Percentiles rank a stretch among this genome's conserved stretches.
These are phyloP conservation scores for Thalassiosira hispida DNA, from an alignment of 352 stramenopile genomes.

Conservation along the genomic window DNA sequence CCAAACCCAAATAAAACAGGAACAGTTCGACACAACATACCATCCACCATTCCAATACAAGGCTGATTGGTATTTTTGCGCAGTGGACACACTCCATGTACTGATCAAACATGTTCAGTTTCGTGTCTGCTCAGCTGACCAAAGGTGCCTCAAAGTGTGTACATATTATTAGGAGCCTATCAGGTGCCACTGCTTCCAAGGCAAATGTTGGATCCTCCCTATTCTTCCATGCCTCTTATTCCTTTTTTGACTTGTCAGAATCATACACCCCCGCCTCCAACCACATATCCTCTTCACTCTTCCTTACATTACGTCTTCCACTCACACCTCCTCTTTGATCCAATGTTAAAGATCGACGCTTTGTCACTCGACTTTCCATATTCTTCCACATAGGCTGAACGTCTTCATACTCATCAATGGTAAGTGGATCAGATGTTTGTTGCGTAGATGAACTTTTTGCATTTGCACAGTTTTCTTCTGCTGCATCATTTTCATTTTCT, in stretches of 20 bases:
- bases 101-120: too few relatives aligned
- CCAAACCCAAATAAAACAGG: too few relatives aligned
- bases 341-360: slow-evolving; percentile 63
- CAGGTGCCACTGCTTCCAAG: too few relatives aligned
- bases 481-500: not conserved
- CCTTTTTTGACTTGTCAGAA: slow-evolving; percentile 29
- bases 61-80: too few relatives aligned
- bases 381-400: slow-evolving; percentile 84
- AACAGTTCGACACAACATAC: too few relatives aligned
- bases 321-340: slow-evolving; percentile 62
- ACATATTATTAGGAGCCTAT: too few relatives aligned
- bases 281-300: slow-evolving; percentile 83
- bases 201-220: not conserved
- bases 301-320: slow-evolving; percentile 74
- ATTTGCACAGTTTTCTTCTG: not conserved
- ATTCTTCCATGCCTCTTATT: slow-evolving; percentile 8
- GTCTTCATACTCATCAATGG: slow-evolving; percentile 78
- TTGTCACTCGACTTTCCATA: slow-evolving; percentile 82
- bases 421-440: slow-evolving; percentile 25
- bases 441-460: slow-evolving; percentile 29
- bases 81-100: too few relatives aligned
- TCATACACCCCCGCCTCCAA: slow-evolving; percentile 77
- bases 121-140: too few relatives aligned
- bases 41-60: too few relatives aligned
- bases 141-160: too few relatives aligned